Conservation (phyloP, 2,329 filamentous ascomycete species). For the Bertia moriformis region DNA sequence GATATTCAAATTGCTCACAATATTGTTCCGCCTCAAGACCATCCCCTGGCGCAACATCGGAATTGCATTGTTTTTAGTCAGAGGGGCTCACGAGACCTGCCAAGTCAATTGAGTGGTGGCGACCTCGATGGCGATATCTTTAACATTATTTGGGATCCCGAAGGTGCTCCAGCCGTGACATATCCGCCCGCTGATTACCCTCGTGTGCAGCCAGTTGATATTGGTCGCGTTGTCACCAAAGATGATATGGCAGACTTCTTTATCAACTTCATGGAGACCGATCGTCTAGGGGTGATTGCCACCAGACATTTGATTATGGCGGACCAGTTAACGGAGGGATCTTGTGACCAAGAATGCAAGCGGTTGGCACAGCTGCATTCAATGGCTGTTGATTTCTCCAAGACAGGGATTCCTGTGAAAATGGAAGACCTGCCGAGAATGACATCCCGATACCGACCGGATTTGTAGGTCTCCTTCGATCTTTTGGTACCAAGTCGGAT, state of each 20-base stretch:
- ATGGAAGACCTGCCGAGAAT: conserved; percentile 24
- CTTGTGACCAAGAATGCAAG: conserved; percentile 31
- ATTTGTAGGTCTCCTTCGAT: conserved; percentile 30
- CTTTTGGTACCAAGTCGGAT: conserved; percentile 3
- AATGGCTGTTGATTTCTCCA: conserved; percentile 61
- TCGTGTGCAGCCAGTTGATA: conserved; percentile 33
- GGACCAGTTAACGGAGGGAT: conserved; percentile 38
- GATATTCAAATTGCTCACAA: conserved; percentile 58
- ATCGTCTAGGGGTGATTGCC: conserved; percentile 48
- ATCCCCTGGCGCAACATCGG: conserved; percentile 42
- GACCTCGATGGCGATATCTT: conserved; percentile 76
- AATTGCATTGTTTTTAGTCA: conserved; percentile 74
- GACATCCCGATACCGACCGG: conserved; percentile 26
- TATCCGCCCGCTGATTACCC: conserved; percentile 59
- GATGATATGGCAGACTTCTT: conserved; percentile 49
- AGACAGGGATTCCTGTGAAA: conserved; percentile 50
- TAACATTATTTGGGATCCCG: conserved; percentile 60
- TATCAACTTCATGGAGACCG: conserved; percentile 35
- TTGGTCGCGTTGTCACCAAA: conserved; percentile 30
- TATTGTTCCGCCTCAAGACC: conserved; percentile 40
- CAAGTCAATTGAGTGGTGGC: conserved; percentile 65
- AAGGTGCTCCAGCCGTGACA: conserved; percentile 23
- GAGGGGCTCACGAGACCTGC: conserved; percentile 56
- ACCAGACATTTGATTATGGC: conserved; percentile 48
- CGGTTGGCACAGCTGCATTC: conserved; percentile 51